Evolutionary conservation across 2,329 filamentous ascomycete genomes (phyloP).

Genomic region (Aspergillus pseudoviridinutans): DNA sequence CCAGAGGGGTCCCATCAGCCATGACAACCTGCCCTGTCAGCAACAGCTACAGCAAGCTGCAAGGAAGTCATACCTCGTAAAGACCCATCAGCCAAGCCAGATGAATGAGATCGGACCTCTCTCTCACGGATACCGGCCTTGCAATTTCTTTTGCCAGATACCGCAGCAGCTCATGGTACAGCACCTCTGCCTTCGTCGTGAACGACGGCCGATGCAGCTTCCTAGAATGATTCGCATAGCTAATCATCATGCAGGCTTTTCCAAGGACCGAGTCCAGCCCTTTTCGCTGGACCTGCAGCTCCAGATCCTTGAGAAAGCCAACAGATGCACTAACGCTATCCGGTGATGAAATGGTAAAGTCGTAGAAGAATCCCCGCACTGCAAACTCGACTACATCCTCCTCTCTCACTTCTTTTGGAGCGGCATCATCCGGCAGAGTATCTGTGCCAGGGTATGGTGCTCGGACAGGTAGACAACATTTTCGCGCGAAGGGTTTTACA

Average conservation of each 20-base stretch:
- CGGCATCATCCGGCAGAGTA: background rate
- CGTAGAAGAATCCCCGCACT: slow-evolving; percentile 4
- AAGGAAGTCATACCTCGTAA: slow-evolving; percentile 1
- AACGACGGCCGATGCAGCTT: slow-evolving; percentile 1
- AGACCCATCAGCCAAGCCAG: background rate
- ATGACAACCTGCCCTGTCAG: background rate
- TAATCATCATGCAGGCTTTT: slow-evolving; percentile 6
- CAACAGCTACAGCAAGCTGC: background rate
- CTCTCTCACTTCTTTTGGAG: background rate
- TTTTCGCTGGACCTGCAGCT: background rate
- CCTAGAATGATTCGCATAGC: slow-evolving; percentile 1
- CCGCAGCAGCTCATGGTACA: slow-evolving; percentile 1
- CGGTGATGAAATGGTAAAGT: background rate
- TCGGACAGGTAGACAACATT: slow-evolving; percentile 2
- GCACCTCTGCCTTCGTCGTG: background rate
- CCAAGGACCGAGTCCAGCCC: slow-evolving; percentile 1
- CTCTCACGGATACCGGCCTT: background rate
- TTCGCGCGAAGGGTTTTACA: slow-evolving; percentile 1
- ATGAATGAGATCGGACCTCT: background rate
- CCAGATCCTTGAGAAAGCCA: slow-evolving; percentile 1
- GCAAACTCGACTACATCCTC: background rate
- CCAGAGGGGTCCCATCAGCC: background rate
- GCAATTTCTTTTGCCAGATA: background rate
- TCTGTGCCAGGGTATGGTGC: background rate
- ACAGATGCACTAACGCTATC: background rate